Evolutionary conservation across 495 filamentous ascomycete genomes (phyloP), one percentile per base, ranked within the genome.

Genomic region (Penicillium atrosanguineum): DNA sequence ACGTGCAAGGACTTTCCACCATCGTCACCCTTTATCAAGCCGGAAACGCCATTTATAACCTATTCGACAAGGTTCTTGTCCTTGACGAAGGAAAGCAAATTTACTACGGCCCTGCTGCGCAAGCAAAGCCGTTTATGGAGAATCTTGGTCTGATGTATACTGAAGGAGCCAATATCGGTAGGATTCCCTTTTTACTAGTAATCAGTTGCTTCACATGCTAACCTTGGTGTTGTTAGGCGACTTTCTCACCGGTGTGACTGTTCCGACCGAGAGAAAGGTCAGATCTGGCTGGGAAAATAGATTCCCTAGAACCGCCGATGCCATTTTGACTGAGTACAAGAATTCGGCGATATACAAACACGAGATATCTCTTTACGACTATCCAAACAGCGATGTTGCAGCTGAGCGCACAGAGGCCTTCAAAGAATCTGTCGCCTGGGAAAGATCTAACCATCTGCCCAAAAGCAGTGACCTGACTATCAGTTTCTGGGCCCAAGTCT

Each of bases 211-310:
- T 12, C 5, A 37, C 15, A 5, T 39, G 36, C 50, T 58, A 48
- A 58, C 9, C 76, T 79, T 41, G 86, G 84, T 23, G 7, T 31
- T 31, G 3, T 83, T 83, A 7, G 83, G 83, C 5, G 85, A 88
- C 55, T 77, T 87, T 68, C 66, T 92, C 14, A 90, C 87, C 4
- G 81, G 85, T 26, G 69, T 89, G 23, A 90, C 87, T 6, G 86
- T 87, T 61, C 82, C 85, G 0, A 74, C 73, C 1, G 87, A 90
- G 56, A 71, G 89, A n/a, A 69, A 68, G 18, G 77, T 85, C 34
- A 76, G 77, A 0, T 68, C 74, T 12, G 88, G 87, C 0, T 71
- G 54, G 46, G 74, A 78, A 45, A 47, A 63, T 23, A 62, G 52
- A 16, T 79, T 79, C 50, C 76, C 78, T 11, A 60, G 74, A 40